Conservation (phyloP, 495 filamentous ascomycete genomes). For the Xylaria longipes region DNA sequence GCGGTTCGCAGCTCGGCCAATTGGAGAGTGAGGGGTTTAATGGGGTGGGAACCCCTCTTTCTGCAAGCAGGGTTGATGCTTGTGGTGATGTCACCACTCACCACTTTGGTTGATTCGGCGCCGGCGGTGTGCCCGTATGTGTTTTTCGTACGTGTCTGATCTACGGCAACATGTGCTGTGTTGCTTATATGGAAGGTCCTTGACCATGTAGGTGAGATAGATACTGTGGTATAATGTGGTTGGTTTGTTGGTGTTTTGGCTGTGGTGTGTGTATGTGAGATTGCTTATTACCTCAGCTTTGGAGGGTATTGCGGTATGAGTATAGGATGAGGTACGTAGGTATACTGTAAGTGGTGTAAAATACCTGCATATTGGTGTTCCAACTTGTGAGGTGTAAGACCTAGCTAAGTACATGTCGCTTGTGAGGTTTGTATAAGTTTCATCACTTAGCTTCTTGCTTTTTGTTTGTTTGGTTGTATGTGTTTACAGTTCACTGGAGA, state of each 20-base stretch:
- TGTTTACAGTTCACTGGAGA: no score
- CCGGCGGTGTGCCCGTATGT: background rate
- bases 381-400: no score
- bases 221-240: background rate
- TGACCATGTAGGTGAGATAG: background rate
- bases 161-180: no score
- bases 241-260: background rate
- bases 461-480: background rate
- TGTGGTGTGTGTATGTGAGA: background rate
- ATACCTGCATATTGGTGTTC: no score
- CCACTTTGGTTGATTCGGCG: background rate
- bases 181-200: background rate
- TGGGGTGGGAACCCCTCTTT: constrained; percentile 2
- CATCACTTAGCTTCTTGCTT: background rate
- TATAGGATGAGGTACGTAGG: no score
- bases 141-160: no score
- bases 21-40: background rate
- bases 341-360: no score
- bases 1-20: constrained; percentile 6
- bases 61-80: background rate
- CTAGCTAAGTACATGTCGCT: background rate
- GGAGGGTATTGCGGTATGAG: no score
- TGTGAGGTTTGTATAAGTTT: background rate
- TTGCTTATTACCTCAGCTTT: background rate
- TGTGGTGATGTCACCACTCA: constrained; percentile 12